Percentiles rank a stretch among this genome's conserved stretches.
Conservation (phyloP, 2,329 filamentous ascomycete genomes). For the Penicillium sclerotiorum region DNA sequence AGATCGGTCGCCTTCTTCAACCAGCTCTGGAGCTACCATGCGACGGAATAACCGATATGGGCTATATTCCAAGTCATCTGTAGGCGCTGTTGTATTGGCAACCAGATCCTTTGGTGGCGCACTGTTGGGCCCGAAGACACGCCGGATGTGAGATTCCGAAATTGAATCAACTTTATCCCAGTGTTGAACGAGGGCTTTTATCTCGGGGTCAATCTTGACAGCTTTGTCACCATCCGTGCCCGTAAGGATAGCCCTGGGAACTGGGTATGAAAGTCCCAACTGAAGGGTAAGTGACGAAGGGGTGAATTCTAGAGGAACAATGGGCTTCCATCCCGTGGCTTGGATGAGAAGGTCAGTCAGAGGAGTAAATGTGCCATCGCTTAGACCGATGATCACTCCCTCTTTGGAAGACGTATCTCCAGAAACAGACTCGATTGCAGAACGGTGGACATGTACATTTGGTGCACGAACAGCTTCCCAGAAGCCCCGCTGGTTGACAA, state of each 20-base stretch:
- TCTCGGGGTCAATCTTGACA: no score
- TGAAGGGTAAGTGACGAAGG: no score
- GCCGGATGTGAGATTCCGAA: no score
- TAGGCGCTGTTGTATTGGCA: background rate
- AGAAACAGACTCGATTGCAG: constrained; percentile 13
- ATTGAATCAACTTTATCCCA: no score
- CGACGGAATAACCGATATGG: constrained; percentile 27
- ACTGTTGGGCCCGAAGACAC: constrained; percentile 11
- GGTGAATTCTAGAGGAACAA: no score
- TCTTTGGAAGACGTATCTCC: background rate
- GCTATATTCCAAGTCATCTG: background rate
- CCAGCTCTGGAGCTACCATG: constrained; percentile 24
- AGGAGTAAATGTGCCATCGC: background rate
- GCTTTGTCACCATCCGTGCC: no score
- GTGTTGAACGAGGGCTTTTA: no score
- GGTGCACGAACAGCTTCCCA: constrained; percentile 25
- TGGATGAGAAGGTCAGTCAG: no score
- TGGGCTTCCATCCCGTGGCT: no score
- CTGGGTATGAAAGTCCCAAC: no score
- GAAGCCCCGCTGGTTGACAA: constrained; percentile 28
- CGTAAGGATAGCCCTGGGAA: no score
- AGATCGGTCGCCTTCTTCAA: constrained; percentile 25
- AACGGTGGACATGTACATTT: constrained; percentile 27
- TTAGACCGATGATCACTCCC: no score
- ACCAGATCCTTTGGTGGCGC: constrained; percentile 5